These are phyloP conservation scores for Aquilaria yunnanensis DNA, from an alignment of 345 rosid genomes.

Conservation along the genomic window DNA sequence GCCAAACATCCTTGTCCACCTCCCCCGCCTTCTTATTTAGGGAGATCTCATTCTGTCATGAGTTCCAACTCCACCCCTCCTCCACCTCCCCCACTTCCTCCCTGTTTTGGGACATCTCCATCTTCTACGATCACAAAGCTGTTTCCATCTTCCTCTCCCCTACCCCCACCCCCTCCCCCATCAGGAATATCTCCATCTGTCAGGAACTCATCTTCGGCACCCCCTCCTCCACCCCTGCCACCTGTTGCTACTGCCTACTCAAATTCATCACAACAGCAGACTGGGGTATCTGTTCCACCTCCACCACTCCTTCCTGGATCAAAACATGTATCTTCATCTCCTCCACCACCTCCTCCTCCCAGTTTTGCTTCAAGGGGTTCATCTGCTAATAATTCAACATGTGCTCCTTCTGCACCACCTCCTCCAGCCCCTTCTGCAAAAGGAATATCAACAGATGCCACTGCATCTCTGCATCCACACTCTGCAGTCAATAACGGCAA, in stretches of 20 bases:
- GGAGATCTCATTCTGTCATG: constrained; percentile 9
- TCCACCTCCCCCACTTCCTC: constrained; percentile 14
- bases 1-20: constrained; percentile 13
- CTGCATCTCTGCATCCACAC: constrained; percentile 25
- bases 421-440: constrained; percentile 49
- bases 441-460: constrained; percentile 18
- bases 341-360: constrained; percentile 29
- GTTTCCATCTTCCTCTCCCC: constrained; percentile 10
- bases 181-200: constrained; percentile 7
- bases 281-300: constrained; percentile 25
- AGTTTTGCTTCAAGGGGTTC: constrained; percentile 15
- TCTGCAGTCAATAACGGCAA: constrained; percentile 32
- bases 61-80: constrained; percentile 13
- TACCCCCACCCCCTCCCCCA: constrained; percentile 8
- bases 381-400: constrained; percentile 12
- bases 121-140: constrained; percentile 6
- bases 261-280: constrained; percentile 19
- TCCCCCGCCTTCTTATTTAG: constrained; percentile 9
- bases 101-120: constrained; percentile 10
- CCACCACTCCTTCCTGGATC: constrained; percentile 43
- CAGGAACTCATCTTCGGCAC: constrained; percentile 10
- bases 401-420: constrained; percentile 47
- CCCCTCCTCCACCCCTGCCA: constrained; percentile 24
- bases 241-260: constrained; percentile 20
- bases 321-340: constrained; percentile 15